Evolutionary conservation across 306 rosid genomes (phyloP).

Genomic region (Acacia crassicarpa): DNA sequence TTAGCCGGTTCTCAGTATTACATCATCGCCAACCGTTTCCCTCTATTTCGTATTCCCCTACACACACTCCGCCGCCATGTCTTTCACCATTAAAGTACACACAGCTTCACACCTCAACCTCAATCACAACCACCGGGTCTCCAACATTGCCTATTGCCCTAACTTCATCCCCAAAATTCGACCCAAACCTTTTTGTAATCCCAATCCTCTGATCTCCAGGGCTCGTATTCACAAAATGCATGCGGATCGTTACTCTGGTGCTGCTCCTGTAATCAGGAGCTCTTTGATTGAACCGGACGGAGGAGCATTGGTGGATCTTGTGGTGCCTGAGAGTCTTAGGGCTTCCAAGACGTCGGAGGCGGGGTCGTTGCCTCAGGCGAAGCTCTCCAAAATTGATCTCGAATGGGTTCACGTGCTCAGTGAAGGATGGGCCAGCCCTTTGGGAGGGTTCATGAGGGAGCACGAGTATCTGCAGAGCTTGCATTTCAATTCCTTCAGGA

Average conservation of each 20-base stretch:
- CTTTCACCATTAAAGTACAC: constrained; percentile 61
- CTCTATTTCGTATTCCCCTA: not conserved
- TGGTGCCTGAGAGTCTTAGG: constrained; percentile 61
- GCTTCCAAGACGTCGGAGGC: constrained; percentile 50
- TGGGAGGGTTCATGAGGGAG: constrained; percentile 95
- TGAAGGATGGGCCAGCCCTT: constrained; percentile 97
- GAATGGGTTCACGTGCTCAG: constrained; percentile 95
- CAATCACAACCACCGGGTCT: constrained; percentile 25
- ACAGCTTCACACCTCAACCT: constrained; percentile 34
- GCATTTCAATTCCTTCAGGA: constrained; percentile 83
- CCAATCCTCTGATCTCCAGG: constrained; percentile 39
- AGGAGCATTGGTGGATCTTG: constrained; percentile 73
- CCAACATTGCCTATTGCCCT: constrained; percentile 19
- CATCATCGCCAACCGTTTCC: not conserved
- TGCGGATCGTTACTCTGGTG: not conserved
- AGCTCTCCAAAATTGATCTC: constrained; percentile 66
- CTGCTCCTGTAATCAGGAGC: constrained; percentile 50
- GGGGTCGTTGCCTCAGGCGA: constrained; percentile 59
- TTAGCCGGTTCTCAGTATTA: constrained; percentile 32
- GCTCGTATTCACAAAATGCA: constrained; percentile 48
- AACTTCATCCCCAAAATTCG: constrained; percentile 28
- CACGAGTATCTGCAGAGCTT: constrained; percentile 82
- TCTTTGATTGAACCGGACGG: constrained; percentile 94
- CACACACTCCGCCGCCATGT: constrained; percentile 41
- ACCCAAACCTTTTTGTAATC: constrained; percentile 48